These are phyloP conservation scores for Phytophthora aleatoria DNA, from an alignment of 352 stramenopile species.

Conservation along the genomic window DNA sequence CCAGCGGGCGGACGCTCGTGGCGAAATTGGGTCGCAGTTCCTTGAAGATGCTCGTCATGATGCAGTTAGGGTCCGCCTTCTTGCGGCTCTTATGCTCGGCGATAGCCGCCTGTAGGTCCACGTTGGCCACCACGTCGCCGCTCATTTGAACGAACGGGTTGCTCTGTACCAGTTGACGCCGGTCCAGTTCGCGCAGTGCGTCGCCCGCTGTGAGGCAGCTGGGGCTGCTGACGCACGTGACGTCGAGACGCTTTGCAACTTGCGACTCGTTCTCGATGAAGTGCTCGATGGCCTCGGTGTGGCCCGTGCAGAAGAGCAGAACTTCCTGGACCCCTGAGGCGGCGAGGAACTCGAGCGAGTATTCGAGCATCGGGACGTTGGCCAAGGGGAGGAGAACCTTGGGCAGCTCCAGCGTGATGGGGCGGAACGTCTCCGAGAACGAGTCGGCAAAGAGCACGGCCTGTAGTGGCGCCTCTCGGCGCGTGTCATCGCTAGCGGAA, in stretches of 20 bases:
- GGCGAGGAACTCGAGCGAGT: constrained; percentile 96
- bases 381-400: constrained; percentile 96
- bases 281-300: constrained; percentile 87
- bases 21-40: constrained; percentile 71
- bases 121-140: constrained; percentile 97
- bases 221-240: constrained; percentile 77
- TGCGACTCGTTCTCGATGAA: constrained; percentile 76
- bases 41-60: constrained; percentile 97
- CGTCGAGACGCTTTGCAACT: constrained; percentile 59
- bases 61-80: constrained; percentile 91
- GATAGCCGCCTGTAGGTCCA: constrained; percentile 87
- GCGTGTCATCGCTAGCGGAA: constrained; percentile 67
- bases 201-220: constrained; percentile 92
- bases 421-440: constrained; percentile 94
- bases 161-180: constrained; percentile 92
- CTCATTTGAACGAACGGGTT: constrained; percentile 98
- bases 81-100: constrained; percentile 79
- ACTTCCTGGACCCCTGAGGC: constrained; percentile 95
- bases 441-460: constrained; percentile 97
- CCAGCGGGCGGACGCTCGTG: constrained; percentile 68
- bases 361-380: constrained; percentile 97
- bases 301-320: constrained; percentile 93
- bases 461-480: constrained; percentile 94
- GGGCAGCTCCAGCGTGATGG: constrained; percentile 84
- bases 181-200: constrained; percentile 96